Conservation (phyloP, 352 stramenopile species). For the Pythium apleroticum region DNA sequence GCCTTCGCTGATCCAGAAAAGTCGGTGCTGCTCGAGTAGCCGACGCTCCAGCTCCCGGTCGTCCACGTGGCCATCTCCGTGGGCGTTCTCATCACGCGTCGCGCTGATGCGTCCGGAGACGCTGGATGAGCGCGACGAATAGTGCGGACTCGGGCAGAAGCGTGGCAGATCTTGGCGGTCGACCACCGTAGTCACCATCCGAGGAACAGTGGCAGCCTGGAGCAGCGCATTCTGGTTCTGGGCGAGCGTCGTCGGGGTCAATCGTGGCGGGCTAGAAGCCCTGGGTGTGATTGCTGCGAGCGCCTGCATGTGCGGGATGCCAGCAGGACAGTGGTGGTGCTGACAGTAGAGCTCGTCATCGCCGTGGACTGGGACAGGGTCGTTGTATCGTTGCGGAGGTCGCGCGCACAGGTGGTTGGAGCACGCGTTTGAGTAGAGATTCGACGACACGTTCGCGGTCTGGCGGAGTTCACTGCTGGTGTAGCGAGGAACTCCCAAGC, state of each 20-base stretch:
- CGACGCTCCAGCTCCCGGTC: slow-evolving; percentile 46
- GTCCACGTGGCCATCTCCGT: slow-evolving; percentile 12
- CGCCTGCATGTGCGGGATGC: slow-evolving; percentile 22
- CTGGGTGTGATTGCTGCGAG: slow-evolving; percentile 3
- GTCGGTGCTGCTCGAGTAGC: slow-evolving; percentile 61
- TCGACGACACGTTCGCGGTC: slow-evolving; percentile 20
- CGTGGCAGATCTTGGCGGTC: slow-evolving; percentile 27
- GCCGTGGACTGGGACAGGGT: slow-evolving; percentile 4
- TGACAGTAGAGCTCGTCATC: slow-evolving; percentile 22
- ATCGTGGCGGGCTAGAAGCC: slow-evolving; percentile 6
- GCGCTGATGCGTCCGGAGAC: slow-evolving; percentile 52
- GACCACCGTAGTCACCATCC: slow-evolving; percentile 17
- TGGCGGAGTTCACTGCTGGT: slow-evolving; percentile 18
- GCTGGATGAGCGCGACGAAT: slow-evolving; percentile 63
- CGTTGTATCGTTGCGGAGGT: neutral
- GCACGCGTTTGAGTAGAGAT: slow-evolving; percentile 11
- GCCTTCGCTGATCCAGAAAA: slow-evolving; percentile 79
- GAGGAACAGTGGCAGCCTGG: slow-evolving; percentile 2
- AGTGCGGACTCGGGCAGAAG: slow-evolving; percentile 59
- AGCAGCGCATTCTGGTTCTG: slow-evolving; percentile 15
- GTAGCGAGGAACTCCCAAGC: slow-evolving; percentile 10
- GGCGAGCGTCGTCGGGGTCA: slow-evolving; percentile 1
- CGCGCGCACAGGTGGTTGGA: slow-evolving; percentile 13
- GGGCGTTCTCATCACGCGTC: slow-evolving; percentile 44
- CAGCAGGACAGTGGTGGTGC: slow-evolving; percentile 24